Evolutionary conservation across 768 basidiomycete species (phyloP).

Genomic region (Termitomyces sp.): DNA sequence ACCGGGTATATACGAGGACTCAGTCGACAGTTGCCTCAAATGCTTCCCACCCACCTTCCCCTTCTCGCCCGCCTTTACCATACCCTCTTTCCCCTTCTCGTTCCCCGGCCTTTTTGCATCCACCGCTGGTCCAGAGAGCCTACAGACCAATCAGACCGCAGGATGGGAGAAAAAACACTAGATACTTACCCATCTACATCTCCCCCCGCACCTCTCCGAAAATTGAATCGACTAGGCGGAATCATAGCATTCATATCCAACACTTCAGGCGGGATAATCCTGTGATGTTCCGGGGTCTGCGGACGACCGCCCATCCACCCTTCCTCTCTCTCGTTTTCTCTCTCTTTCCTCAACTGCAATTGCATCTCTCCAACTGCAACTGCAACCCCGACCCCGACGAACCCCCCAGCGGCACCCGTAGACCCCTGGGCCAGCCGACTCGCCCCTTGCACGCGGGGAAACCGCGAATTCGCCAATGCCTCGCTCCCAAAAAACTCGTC

Average conservation of each 20-base stretch:
- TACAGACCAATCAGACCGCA: neutral
- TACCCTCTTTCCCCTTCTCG: neutral
- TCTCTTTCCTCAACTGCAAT: constrained; percentile 11
- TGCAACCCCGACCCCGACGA: constrained; percentile 7
- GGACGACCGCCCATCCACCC: constrained; percentile 20
- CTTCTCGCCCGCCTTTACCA: neutral
- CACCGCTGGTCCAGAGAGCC: neutral
- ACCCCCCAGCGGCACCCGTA: constrained; percentile 13
- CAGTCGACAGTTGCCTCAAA: constrained; percentile 38
- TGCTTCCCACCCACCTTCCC: constrained; percentile 1
- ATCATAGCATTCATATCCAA: constrained; percentile 18
- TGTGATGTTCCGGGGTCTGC: constrained; percentile 33
- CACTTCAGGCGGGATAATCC: constrained; percentile 39
- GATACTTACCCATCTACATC: constrained; percentile 13
- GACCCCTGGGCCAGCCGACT: neutral
- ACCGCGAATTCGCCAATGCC: constrained; percentile 73
- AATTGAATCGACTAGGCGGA: constrained; percentile 77
- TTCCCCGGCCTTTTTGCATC: neutral
- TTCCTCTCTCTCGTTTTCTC: constrained; percentile 13
- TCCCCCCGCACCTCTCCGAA: constrained; percentile 32
- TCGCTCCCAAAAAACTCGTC: constrained; percentile 88
- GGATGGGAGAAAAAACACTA: constrained; percentile 3
- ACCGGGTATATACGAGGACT: constrained; percentile 70
- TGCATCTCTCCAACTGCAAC: neutral
- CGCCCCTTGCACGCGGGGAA: constrained; percentile 43